These are phyloP conservation scores for Fusarium sp. DNA, from an alignment of 2,329 filamentous ascomycete species.

Conservation along the genomic window DNA sequence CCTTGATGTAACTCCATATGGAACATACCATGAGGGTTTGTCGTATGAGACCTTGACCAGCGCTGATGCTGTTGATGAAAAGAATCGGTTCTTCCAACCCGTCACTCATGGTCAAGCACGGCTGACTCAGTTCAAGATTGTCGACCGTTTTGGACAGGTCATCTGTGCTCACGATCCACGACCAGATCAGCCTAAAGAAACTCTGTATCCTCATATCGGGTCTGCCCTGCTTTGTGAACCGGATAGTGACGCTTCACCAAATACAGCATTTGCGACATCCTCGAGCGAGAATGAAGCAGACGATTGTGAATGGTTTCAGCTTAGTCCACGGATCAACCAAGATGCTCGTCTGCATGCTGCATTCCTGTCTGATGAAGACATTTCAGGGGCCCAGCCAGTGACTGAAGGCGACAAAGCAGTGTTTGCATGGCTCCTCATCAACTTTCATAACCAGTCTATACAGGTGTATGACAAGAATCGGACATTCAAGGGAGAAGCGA, in stretches of 20 bases:
- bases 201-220: neutral
- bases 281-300: too few species aligned
- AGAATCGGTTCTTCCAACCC: neutral
- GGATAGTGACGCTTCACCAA: neutral
- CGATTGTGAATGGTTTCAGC: neutral
- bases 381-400: neutral
- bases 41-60: neutral
- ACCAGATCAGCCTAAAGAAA: neutral
- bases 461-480: neutral
- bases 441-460: slow-evolving; percentile 2
- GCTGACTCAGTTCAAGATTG: neutral
- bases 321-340: neutral
- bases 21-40: neutral
- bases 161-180: neutral
- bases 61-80: neutral
- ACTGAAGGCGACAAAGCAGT: neutral
- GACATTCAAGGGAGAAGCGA: neutral
- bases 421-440: neutral
- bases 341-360: neutral
- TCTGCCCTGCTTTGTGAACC: neutral
- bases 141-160: neutral
- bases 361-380: neutral
- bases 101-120: neutral
- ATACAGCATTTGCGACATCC: neutral
- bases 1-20: neutral